phyloP scores from a whole-genome alignment of 169 alveolate genomes.

The Cyclospora cayetanensis region DNA sequence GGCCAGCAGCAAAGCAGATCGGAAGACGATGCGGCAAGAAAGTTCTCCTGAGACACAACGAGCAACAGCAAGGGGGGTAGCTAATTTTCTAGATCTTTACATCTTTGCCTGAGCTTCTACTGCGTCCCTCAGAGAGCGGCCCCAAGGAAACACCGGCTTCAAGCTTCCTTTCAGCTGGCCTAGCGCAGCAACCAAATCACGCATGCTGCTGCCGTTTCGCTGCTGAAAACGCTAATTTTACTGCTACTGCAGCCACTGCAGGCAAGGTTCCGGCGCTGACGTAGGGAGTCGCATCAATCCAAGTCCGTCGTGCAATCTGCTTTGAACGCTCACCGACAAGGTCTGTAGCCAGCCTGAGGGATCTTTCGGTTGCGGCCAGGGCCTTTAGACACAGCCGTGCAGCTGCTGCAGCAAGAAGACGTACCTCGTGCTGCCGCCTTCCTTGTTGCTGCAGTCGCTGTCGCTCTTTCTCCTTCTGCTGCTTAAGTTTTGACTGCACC shows the following conservation, averaged over 20 bases:
- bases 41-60: not conserved
- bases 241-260: not conserved
- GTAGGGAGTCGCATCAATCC: too few relatives aligned
- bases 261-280: too few relatives aligned
- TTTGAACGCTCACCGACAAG: not conserved
- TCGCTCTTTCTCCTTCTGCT: not conserved
- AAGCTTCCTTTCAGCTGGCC: too few relatives aligned
- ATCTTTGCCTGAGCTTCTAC: too few relatives aligned
- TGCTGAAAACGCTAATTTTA: too few relatives aligned
- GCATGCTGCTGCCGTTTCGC: too few relatives aligned
- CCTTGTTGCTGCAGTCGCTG: not conserved
- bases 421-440: not conserved
- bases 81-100: too few relatives aligned
- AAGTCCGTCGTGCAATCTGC: not conserved
- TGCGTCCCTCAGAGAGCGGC: too few relatives aligned
- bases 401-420: conserved; percentile 22
- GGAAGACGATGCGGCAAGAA: conserved; percentile 6
- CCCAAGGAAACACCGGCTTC: not conserved
- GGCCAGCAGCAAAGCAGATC: not conserved
- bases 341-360: conserved; percentile 50
- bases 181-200: too few relatives aligned
- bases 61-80: too few relatives aligned
- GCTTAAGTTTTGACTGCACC: not conserved
- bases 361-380: conserved; percentile 28
- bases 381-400: not conserved